These are phyloP conservation scores for Kandelia obovata DNA, from an alignment of 345 rosid genomes.

Conservation along the genomic window DNA sequence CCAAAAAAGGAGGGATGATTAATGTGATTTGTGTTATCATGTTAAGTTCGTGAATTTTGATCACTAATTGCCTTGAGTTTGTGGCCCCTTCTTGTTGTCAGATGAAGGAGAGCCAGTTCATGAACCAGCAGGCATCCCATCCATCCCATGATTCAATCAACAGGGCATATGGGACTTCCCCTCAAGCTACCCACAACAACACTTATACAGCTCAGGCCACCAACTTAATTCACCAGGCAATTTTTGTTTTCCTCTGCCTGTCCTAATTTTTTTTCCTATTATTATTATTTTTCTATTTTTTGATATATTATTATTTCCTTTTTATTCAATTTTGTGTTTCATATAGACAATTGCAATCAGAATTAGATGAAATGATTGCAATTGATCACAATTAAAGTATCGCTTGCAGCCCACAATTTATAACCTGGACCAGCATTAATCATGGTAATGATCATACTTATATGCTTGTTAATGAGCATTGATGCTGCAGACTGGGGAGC, in stretches of 20 bases:
- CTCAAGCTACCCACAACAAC: neutral
- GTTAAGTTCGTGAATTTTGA: too few species aligned
- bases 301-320: neutral
- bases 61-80: too few species aligned
- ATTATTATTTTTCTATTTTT: neutral
- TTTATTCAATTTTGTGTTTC: neutral
- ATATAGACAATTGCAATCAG: too few species aligned
- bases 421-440: too few species aligned
- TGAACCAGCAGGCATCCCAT: constrained; percentile 4
- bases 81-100: too few species aligned
- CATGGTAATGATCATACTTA: too few species aligned
- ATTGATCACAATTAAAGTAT: neutral
- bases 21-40: too few species aligned
- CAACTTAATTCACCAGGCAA: constrained; percentile 25
- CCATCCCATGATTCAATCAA: constrained; percentile 3
- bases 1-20: too few species aligned
- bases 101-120: constrained; percentile 2
- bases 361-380: neutral
- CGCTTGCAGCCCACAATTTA: too few species aligned
- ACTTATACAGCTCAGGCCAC: constrained; percentile 18
- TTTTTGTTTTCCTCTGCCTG: too few species aligned
- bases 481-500: constrained; percentile 23
- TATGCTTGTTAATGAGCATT: neutral
- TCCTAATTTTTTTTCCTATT: neutral
- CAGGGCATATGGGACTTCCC: neutral